Evolutionary conservation across 441 rosid species (phyloP), one percentile per base, ranked within the genome.

Genomic region (Gossypium laxum): DNA sequence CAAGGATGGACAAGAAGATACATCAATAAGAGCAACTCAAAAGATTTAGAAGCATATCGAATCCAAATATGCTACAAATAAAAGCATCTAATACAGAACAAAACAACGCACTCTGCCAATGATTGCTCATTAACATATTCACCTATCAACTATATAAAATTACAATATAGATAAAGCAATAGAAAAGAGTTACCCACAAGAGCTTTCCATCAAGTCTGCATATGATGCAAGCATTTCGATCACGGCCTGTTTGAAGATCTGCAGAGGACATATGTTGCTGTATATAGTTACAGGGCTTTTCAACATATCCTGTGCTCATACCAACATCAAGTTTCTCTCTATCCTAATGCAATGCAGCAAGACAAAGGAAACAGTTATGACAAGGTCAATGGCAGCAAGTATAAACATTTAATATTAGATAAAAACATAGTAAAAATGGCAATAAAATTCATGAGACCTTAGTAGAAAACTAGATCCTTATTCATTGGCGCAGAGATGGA

Each of bases 181-280:
- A 41, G 55, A 67, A 68, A 69, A 19, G 38, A 48, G 77, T 73
- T 74, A 84, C 93, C 69, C 84, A 88, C 93, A 84, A 70, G 70
- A 86, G 80, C 69, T 70, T 77, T 70, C 87, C 91, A 51, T 81
- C 84, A 75, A 67, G 82, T 76, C 78, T 82, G 82, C 92, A 88
- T 69, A 79, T 6, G 57, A 48, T 17, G 77, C 89, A 85, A 45
- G 65, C 67, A 72, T 72, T 82, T 61, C 47, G 78, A 55, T 67
- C 67, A 3, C 51, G 64, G 45, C 76, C 71, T 19, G 51, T 19
- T 67, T 64, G 77, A 76, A 51, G 71, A 51, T 51, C 71, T 14
- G 24, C 21, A 19, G 43, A 24, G 43, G 45, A 15, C n/a, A 15
- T 26, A 48, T 15, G 43, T 26, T 48, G 57, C 32, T 48, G 43